A percentile compares a stretch with the other conserved stretches of the same genome.
Evolutionary conservation across 2,329 filamentous ascomycete species (phyloP).

Genomic region (Aspergillus hiratsukae): DNA sequence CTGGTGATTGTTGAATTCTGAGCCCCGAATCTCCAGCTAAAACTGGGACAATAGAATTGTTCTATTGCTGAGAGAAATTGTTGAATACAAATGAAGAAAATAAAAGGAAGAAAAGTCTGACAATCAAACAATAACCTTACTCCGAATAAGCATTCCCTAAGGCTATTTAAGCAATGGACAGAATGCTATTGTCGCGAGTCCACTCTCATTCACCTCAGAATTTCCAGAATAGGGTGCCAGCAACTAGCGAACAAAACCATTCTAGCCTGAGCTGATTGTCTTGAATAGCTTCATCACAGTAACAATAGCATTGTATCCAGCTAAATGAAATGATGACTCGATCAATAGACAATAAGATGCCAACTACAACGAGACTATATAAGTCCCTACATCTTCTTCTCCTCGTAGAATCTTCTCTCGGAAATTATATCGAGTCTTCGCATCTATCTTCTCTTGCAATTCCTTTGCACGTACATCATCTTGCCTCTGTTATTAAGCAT

Average conservation of each 20-base stretch:
- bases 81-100: background rate
- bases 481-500: background rate
- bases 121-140: background rate
- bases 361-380: background rate
- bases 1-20: no score
- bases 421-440: background rate
- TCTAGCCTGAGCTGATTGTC: background rate
- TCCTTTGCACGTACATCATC: background rate
- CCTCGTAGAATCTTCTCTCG: background rate
- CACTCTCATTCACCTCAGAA: background rate
- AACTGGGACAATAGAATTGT: background rate
- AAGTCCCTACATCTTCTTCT: background rate
- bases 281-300: background rate
- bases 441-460: background rate
- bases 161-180: background rate
- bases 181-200: background rate
- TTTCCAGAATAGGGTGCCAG: background rate
- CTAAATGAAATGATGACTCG: background rate
- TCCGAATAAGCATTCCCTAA: background rate
- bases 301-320: background rate
- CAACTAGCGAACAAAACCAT: background rate
- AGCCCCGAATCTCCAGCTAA: background rate
- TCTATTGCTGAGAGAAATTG: background rate
- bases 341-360: background rate
- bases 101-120: background rate